These are phyloP conservation scores for Hypoxylon rickii DNA, from an alignment of 495 filamentous ascomycete genomes.

Conservation along the genomic window DNA sequence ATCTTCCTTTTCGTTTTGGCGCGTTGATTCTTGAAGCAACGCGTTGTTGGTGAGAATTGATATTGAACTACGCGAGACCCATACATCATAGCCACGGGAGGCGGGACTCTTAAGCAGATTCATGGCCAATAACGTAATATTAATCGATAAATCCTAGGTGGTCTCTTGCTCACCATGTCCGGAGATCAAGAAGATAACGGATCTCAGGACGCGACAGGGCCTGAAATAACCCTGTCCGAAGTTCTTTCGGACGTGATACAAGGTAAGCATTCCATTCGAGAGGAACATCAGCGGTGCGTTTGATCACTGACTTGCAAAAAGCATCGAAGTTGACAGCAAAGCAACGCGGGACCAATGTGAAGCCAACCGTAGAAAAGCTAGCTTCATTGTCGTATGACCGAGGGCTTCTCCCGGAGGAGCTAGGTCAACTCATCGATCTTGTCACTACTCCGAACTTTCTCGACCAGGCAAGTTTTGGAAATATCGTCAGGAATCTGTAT, in stretches of 20 bases:
- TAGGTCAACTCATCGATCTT: constrained; percentile 68
- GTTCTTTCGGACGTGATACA: constrained; percentile 27
- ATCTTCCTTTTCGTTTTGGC: constrained; percentile 3
- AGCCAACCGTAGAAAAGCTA: constrained; percentile 52
- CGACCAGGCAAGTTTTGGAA: constrained; percentile 71
- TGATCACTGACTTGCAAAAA: constrained; percentile 33
- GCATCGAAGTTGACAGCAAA: constrained; percentile 56
- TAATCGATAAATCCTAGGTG: too few species aligned
- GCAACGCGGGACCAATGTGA: constrained; percentile 49
- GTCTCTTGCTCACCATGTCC: too few species aligned
- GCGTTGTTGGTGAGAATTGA: constrained; percentile 7
- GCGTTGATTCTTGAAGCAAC: constrained; percentile 20
- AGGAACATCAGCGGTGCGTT: too few species aligned
- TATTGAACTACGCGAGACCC: constrained; percentile 11
- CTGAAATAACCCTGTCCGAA: too few species aligned
- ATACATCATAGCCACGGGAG: too few species aligned
- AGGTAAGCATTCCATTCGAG: too few species aligned
- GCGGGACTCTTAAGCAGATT: too few species aligned
- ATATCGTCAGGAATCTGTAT: constrained; percentile 75
- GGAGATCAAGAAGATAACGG: constrained; percentile 9
- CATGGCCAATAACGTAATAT: too few species aligned
- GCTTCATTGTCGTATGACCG: constrained; percentile 61
- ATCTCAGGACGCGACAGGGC: constrained; percentile 1
- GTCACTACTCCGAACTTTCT: constrained; percentile 68
- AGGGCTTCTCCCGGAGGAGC: constrained; percentile 64